Conservation (phyloP, 768 basidiomycete genomes). For the Baorangia bicolor region DNA sequence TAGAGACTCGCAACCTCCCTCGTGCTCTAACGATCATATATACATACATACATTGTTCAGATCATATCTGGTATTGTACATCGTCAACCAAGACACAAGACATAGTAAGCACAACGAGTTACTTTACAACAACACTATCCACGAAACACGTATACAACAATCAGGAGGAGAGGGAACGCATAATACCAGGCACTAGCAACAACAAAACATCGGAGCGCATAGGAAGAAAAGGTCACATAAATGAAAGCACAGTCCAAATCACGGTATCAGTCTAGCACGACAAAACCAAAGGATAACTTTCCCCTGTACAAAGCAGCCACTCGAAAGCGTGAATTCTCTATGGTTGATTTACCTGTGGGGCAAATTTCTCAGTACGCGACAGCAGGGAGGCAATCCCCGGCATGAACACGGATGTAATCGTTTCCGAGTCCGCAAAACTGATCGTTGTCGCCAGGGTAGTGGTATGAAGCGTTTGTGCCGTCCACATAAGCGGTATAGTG, state of each 20-base stretch:
- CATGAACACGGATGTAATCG: slow-evolving; percentile 19
- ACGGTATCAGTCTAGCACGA: slow-evolving; percentile 2
- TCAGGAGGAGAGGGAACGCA: background rate
- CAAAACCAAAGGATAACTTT: background rate
- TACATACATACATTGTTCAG: background rate
- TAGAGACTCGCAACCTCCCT: background rate
- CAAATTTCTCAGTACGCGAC: slow-evolving; percentile 17
- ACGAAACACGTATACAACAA: background rate
- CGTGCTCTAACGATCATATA: background rate
- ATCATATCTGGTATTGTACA: background rate
- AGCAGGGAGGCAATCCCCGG: slow-evolving; percentile 15
- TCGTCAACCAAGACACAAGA: background rate
- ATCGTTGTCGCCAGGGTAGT: slow-evolving; percentile 1
- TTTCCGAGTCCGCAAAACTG: slow-evolving; percentile 11
- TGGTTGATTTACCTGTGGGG: background rate
- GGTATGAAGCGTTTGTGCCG: slow-evolving; percentile 2
- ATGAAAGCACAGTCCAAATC: background rate
- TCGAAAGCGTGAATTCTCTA: background rate
- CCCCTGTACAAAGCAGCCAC: background rate
- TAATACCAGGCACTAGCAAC: background rate
- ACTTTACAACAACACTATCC: slow-evolving; percentile 3
- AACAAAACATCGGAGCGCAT: slow-evolving; percentile 1
- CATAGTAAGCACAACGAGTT: background rate
- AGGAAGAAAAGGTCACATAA: slow-evolving; percentile 1
- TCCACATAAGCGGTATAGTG: slow-evolving; percentile 15